Conservation (phyloP, 1,284 basidiomycete genomes). For the Cutaneotrichosporon sp. region DNA sequence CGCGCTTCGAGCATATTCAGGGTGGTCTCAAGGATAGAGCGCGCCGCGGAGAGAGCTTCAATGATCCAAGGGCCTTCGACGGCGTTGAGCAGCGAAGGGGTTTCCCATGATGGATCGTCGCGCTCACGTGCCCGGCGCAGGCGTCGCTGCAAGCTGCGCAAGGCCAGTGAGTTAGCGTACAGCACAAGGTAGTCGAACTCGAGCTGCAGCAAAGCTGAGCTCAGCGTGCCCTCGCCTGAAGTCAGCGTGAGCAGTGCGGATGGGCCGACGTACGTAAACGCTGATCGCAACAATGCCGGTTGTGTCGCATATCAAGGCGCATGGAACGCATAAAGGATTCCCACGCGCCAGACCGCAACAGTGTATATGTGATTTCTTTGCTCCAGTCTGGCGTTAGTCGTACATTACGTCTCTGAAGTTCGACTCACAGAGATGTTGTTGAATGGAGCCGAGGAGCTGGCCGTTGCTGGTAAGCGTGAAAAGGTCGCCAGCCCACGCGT, state of each 20-base stretch:
- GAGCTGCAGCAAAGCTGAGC: conserved; percentile 10
- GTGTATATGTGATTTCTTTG: conserved; percentile 10
- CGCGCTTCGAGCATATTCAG: conserved; percentile 9
- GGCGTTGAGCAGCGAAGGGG: conserved; percentile 15
- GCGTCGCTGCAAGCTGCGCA: conserved; percentile 12
- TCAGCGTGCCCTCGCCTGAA: conserved; percentile 5
- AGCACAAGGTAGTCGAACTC: conserved; percentile 17
- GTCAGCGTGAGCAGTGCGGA: not conserved
- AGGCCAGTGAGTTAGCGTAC: conserved; percentile 14
- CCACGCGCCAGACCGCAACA: conserved; percentile 15
- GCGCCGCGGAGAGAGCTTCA: conserved; percentile 13
- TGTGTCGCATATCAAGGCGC: conserved; percentile 14
- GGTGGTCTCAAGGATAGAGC: conserved; percentile 10
- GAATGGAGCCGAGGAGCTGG: not conserved
- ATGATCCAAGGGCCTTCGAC: conserved; percentile 19
- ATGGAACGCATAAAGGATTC: conserved; percentile 13
- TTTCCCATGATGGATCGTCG: conserved; percentile 11
- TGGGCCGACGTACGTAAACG: conserved; percentile 8
- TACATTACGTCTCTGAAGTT: not conserved
- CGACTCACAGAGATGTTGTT: not conserved
- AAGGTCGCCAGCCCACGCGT: not conserved
- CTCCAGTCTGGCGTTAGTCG: conserved; percentile 2
- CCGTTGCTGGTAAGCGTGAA: not conserved
- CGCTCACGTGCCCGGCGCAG: conserved; percentile 6
- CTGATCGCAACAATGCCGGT: conserved; percentile 1